Evolutionary conservation across 805 yeast genomes (phyloP), one percentile per base, ranked within the genome.

Genomic region (Myxozyma sirexii): DNA sequence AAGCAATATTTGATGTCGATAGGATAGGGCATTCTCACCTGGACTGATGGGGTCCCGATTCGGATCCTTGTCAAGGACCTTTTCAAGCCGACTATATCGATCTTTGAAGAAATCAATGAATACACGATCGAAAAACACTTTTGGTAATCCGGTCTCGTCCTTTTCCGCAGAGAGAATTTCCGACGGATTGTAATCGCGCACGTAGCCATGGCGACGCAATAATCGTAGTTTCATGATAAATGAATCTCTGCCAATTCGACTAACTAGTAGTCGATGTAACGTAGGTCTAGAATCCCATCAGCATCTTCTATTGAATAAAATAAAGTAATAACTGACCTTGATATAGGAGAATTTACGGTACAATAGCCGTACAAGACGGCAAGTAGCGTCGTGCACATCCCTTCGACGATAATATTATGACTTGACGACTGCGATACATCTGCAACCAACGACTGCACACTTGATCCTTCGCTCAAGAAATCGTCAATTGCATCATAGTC

Each of bases 121-220:
- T 1, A 79, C 74, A 0, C 81, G 70, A 59, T 85, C 86, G 69
- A 94, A 87, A 68, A 81, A 90, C 0, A 93, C 87, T 59, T 84
- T 83, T 0, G 98, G 99, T 43, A 93, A 79, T 0, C 99, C 99
- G 1, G 96, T 84, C 1, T 84, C 86, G 70, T 90, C 97, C 63
- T 82, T 80, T 3, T 78, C 77, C 1, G 85, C 82, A 17, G 78
- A 76, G 24, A 82, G 72, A 27, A 82, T 75, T 23, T 77, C 75
- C 1, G 79, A 79, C 2, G 78, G 80, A n/a, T 80, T 83, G 63
- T 82, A 87, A 56, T 82, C 80, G 8, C 81, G 78, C 67, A 90
- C 84, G 5, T 74, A 68, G 0, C 81, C 71, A 58, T 79, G 77
- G 48, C 87, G 88, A 62, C 85, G 83, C 67, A 94, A 84, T 69